Conservation (phyloP, 1,284 basidiomycete species). For the Cutaneotrichosporon cavernicola region DNA sequence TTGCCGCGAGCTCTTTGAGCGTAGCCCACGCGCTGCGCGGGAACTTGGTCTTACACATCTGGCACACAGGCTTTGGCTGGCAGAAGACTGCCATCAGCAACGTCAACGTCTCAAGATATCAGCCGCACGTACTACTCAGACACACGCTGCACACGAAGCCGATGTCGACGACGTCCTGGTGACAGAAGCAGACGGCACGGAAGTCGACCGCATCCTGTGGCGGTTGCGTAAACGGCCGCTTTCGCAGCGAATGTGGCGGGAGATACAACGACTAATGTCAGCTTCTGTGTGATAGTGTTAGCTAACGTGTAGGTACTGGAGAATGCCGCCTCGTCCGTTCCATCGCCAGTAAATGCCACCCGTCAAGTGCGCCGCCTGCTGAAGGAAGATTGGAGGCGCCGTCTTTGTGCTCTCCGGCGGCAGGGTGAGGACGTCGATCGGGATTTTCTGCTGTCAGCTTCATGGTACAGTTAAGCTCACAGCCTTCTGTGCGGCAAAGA, state of each 20-base stretch:
- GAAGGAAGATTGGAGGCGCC: slow-evolving; percentile 71
- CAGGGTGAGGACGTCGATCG: slow-evolving; percentile 92
- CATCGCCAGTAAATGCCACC: slow-evolving; percentile 87
- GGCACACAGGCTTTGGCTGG: slow-evolving; percentile 85
- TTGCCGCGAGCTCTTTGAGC: slow-evolving; percentile 57
- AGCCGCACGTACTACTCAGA: slow-evolving; percentile 69
- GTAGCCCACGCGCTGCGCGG: slow-evolving; percentile 82
- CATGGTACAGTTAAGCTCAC: slow-evolving; percentile 55
- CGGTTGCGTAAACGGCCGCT: slow-evolving; percentile 71
- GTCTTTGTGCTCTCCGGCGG: slow-evolving; percentile 72
- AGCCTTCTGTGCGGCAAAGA: slow-evolving; percentile 97
- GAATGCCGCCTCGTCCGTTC: slow-evolving; percentile 65
- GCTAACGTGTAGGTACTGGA: slow-evolving; percentile 82
- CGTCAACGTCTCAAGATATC: not conserved
- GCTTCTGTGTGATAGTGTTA: not conserved
- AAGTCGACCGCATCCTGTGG: slow-evolving; percentile 95
- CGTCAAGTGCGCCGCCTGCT: slow-evolving; percentile 94
- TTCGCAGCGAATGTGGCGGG: slow-evolving; percentile 74
- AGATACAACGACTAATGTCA: slow-evolving; percentile 78
- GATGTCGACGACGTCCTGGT: slow-evolving; percentile 92
- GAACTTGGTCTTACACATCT: slow-evolving; percentile 94
- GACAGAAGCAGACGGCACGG: slow-evolving; percentile 97
- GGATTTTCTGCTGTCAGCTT: slow-evolving; percentile 69
- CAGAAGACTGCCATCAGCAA: slow-evolving; percentile 70
- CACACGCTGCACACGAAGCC: slow-evolving; percentile 98